A percentile compares a stretch with the other conserved stretches of the same genome.
These are phyloP conservation scores for Xylariaceae sp. DNA, from an alignment of 2,329 filamentous ascomycete genomes.

Conservation along the genomic window DNA sequence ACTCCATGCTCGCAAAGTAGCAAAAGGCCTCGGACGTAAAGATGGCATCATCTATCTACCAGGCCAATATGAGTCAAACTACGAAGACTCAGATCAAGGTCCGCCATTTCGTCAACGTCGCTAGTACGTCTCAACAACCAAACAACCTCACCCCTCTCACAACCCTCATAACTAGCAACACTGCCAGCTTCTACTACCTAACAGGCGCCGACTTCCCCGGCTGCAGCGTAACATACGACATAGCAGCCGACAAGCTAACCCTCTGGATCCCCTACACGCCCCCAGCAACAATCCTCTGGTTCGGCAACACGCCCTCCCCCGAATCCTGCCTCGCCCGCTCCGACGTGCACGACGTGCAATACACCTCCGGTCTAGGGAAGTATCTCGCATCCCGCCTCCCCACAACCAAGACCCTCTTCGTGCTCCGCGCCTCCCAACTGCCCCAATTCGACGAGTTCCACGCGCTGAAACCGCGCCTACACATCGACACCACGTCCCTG, in stretches of 20 bases:
- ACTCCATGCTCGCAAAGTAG: conserved; percentile 56
- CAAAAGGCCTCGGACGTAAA: conserved; percentile 45
- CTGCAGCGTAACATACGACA: conserved; percentile 57
- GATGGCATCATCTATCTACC: conserved; percentile 56
- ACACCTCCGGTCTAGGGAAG: conserved; percentile 45
- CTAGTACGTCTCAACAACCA: conserved; percentile 45
- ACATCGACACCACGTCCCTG: conserved; percentile 53
- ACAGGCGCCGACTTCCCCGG: conserved; percentile 53
- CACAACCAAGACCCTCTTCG: conserved; percentile 41
- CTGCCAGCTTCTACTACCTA: conserved; percentile 56
- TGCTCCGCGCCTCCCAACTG: conserved; percentile 46
- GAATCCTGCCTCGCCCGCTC: conserved; percentile 61
- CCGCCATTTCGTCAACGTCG: conserved; percentile 56
- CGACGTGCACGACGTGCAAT: conserved; percentile 70
- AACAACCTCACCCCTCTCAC: background rate
- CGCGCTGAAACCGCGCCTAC: conserved; percentile 28
- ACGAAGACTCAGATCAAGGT: conserved; percentile 58
- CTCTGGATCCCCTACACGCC: conserved; percentile 73
- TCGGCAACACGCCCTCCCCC: conserved; percentile 57
- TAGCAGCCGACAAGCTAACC: conserved; percentile 58
- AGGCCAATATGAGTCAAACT: conserved; percentile 49
- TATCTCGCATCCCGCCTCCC: conserved; percentile 50
- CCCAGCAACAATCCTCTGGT: conserved; percentile 60
- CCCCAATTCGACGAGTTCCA: conserved; percentile 32
- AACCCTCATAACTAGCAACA: background rate